phyloP scores from a whole-genome alignment of 805 yeast species.

The Lipomyces mesembrius region DNA sequence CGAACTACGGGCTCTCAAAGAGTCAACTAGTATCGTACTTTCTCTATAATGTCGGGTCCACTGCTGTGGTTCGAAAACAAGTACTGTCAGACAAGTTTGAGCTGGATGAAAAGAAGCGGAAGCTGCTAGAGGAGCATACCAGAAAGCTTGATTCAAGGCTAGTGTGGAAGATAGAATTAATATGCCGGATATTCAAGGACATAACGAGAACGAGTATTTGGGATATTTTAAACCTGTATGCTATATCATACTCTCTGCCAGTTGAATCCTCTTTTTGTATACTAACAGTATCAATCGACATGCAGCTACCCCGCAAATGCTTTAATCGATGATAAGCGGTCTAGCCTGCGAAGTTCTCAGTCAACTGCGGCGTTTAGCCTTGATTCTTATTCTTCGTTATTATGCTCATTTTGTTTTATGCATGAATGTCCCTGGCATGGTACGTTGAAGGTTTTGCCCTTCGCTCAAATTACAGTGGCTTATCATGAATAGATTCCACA shows the following conservation, averaged over 20 bases:
- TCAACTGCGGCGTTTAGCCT: conserved; percentile 17
- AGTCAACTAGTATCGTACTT: conserved; percentile 23
- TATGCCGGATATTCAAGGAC: conserved; percentile 26
- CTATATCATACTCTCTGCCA: neutral
- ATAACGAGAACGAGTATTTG: conserved; percentile 26
- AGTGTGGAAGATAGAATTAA: conserved; percentile 16
- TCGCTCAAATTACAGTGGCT: neutral
- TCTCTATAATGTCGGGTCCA: conserved; percentile 13
- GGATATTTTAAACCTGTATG: conserved; percentile 29
- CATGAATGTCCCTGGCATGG: conserved; percentile 38
- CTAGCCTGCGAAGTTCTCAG: conserved; percentile 32
- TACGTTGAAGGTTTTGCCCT: neutral
- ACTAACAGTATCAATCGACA: neutral
- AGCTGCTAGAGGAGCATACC: conserved; percentile 23
- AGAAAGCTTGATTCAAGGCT: conserved; percentile 19
- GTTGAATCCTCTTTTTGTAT: too few species aligned
- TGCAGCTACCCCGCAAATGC: conserved; percentile 23
- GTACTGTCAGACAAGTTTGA: conserved; percentile 27
- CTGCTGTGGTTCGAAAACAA: conserved; percentile 6
- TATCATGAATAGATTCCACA: conserved; percentile 6
- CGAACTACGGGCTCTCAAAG: conserved; percentile 21
- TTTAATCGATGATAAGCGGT: conserved; percentile 25
- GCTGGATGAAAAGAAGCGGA: conserved; percentile 27
- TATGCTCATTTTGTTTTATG: conserved; percentile 32
- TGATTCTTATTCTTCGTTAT: conserved; percentile 33